Evolutionary conservation across 2,329 filamentous ascomycete genomes (phyloP).

Genomic region (Thelonectria rubi): DNA sequence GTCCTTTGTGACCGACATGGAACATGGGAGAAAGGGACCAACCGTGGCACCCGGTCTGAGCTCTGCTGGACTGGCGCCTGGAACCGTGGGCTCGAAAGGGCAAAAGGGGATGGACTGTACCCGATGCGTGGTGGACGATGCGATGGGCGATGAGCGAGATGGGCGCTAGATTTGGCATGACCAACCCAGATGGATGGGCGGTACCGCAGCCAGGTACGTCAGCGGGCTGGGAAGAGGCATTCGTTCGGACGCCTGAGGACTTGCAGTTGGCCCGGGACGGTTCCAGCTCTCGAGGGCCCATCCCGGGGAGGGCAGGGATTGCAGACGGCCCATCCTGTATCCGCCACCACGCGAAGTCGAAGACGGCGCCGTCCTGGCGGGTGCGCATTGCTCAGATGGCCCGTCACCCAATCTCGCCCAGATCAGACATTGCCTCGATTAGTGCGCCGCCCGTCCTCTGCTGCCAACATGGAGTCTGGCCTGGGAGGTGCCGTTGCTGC

Average conservation of each 20-base stretch:
- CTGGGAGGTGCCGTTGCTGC: background rate
- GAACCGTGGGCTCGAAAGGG: slow-evolving; percentile 13
- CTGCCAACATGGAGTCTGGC: too few species aligned
- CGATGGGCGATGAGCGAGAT: slow-evolving; percentile 36
- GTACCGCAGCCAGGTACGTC: slow-evolving; percentile 42
- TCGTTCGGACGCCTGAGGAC: slow-evolving; percentile 15
- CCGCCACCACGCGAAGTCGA: slow-evolving; percentile 40
- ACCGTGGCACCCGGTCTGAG: slow-evolving; percentile 15
- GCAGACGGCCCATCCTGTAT: slow-evolving; percentile 31
- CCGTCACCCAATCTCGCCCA: slow-evolving; percentile 41
- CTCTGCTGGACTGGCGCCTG: slow-evolving; percentile 12
- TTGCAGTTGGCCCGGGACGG: slow-evolving; percentile 15
- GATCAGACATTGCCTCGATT: slow-evolving; percentile 43
- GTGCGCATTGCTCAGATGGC: slow-evolving; percentile 37
- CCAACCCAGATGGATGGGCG: slow-evolving; percentile 34
- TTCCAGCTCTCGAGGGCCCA: slow-evolving; percentile 19
- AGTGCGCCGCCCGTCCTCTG: slow-evolving; percentile 38
- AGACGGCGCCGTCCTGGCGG: slow-evolving; percentile 39
- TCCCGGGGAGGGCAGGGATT: slow-evolving; percentile 33
- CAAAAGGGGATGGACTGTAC: slow-evolving; percentile 13
- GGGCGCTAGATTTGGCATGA: slow-evolving; percentile 35
- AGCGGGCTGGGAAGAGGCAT: too few species aligned
- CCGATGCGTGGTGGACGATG: slow-evolving; percentile 36
- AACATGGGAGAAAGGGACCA: slow-evolving; percentile 15
- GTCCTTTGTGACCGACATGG: slow-evolving; percentile 12